Evolutionary conservation across 1,284 basidiomycete species (phyloP), one percentile per base, ranked within the genome.

Genomic region (Veloboletus limbatus): DNA sequence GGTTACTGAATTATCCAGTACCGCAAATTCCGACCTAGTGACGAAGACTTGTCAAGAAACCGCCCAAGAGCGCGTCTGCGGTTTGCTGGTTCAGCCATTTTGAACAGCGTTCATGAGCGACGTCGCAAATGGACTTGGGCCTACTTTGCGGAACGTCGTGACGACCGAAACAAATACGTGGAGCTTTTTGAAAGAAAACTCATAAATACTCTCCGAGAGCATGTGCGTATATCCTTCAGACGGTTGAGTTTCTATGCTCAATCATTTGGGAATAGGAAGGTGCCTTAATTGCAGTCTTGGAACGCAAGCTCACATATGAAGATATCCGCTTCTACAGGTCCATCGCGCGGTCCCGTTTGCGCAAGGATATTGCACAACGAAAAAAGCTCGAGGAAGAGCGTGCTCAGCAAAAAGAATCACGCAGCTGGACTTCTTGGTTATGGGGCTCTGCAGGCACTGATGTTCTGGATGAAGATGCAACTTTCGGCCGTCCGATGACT

Each of bases 291-390:
- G 77, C 82, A 38, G 74, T 71, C 1, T 71, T 99, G 42, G 97
- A 99, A 65, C 72, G 68, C 55, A 92, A 91, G 63, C 75, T 99
- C 10, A 79, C 83, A 1, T 99, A 98, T 62, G 92, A 97, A 64
- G 97, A 99, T 59, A 89, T 99, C 43, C 87, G 97, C 10, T 98
- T 98, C 69, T 99, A 98, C 72, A 84, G 97, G 20, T 98, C 95
- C 4, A 92, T 99, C 50, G 93, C 94, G 1, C 84, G 93, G 8
- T 93, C 91, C 7, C 85, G 87, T 55, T 73, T 97, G 14, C 85
- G 87, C 55, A 94, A 97, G 62, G 93, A 99, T 58, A 75, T 82
- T 26, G 87, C 81, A 2, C 71, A 85, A 21, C 78, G 81, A 37
- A 80, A 81, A 59, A 78, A 75, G 48, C 66, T 89, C 8, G 86